phyloP scores from a whole-genome alignment of 192 early-diverging fungal genomes.

The Chytriomyces sp. region DNA sequence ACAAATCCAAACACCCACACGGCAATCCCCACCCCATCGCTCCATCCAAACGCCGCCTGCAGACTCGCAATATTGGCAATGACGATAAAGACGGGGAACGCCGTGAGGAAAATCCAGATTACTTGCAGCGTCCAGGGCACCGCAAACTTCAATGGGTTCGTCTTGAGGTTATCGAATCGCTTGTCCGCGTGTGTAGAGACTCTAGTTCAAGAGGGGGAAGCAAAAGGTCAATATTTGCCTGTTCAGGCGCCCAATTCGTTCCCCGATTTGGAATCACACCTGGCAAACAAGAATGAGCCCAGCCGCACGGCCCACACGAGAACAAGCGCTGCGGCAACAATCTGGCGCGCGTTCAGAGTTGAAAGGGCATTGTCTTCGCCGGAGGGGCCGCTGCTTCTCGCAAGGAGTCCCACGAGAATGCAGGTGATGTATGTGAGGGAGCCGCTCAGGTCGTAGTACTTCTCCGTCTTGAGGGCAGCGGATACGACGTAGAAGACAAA shows the following conservation, averaged over 20 bases:
- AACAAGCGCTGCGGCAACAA: slow-evolving; percentile 37
- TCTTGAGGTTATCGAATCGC: slow-evolving; percentile 54
- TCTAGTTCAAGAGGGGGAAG: slow-evolving; percentile 5
- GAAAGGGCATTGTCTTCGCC: slow-evolving; percentile 9
- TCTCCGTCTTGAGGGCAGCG: slow-evolving; percentile 48
- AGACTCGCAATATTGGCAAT: slow-evolving; percentile 23
- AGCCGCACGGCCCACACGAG: slow-evolving; percentile 48
- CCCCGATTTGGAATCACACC: slow-evolving; percentile 9
- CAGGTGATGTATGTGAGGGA: slow-evolving; percentile 49
- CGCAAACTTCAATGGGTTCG: slow-evolving; percentile 29
- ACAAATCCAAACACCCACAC: slow-evolving; percentile 52
- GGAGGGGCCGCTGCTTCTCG: slow-evolving; percentile 1
- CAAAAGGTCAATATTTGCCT: not conserved
- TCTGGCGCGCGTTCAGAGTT: slow-evolving; percentile 41
- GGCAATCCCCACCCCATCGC: slow-evolving; percentile 47
- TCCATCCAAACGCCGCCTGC: slow-evolving; percentile 37
- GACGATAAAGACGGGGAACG: slow-evolving; percentile 48
- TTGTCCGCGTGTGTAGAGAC: slow-evolving; percentile 34
- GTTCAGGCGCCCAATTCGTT: slow-evolving; percentile 2
- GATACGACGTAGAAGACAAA: slow-evolving; percentile 47
- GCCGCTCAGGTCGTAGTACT: slow-evolving; percentile 52
- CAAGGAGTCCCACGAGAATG: slow-evolving; percentile 47
- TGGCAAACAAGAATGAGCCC: slow-evolving; percentile 49
- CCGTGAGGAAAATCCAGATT: slow-evolving; percentile 59
- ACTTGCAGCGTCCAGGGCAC: slow-evolving; percentile 54